Percentiles rank a stretch among this genome's conserved stretches.
Conservation (phyloP, 305 asterid genomes). For the Petunia hybrid region DNA sequence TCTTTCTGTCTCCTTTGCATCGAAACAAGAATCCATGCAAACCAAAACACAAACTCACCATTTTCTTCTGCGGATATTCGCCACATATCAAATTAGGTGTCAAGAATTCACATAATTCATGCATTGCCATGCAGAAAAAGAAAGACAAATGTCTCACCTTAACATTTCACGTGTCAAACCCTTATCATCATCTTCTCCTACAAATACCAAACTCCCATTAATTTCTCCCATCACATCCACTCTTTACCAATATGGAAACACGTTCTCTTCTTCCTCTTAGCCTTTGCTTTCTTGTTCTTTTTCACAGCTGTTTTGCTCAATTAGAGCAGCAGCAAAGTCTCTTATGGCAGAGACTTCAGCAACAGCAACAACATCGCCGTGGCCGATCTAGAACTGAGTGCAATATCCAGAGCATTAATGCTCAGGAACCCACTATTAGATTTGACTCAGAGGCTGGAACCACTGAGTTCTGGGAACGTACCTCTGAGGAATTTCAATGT, state of each 20-base stretch:
- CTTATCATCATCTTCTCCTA: neutral
- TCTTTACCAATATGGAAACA: slow-evolving; percentile 40
- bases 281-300: slow-evolving; percentile 39
- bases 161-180: slow-evolving; percentile 39
- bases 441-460: slow-evolving; percentile 57
- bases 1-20: neutral
- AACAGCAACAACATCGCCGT: slow-evolving; percentile 21
- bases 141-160: slow-evolving; percentile 32
- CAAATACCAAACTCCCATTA: slow-evolving; percentile 27
- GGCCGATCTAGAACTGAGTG: slow-evolving; percentile 40
- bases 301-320: slow-evolving; percentile 50
- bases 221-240: neutral
- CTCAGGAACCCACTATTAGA: slow-evolving; percentile 45
- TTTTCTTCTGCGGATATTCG: neutral
- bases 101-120: neutral
- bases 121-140: neutral
- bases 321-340: slow-evolving; percentile 37
- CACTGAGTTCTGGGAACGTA: slow-evolving; percentile 56
- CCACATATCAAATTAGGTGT: slow-evolving; percentile 36
- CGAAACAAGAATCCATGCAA: slow-evolving; percentile 33
- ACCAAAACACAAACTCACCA: slow-evolving; percentile 18
- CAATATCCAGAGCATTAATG: slow-evolving; percentile 54
- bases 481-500: slow-evolving; percentile 50
- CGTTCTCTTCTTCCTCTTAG: slow-evolving; percentile 38
- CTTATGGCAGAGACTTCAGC: slow-evolving; percentile 33